These are phyloP conservation scores for Hemerocallis citrina DNA, from an alignment of 106 monocot species.

Conservation along the genomic window DNA sequence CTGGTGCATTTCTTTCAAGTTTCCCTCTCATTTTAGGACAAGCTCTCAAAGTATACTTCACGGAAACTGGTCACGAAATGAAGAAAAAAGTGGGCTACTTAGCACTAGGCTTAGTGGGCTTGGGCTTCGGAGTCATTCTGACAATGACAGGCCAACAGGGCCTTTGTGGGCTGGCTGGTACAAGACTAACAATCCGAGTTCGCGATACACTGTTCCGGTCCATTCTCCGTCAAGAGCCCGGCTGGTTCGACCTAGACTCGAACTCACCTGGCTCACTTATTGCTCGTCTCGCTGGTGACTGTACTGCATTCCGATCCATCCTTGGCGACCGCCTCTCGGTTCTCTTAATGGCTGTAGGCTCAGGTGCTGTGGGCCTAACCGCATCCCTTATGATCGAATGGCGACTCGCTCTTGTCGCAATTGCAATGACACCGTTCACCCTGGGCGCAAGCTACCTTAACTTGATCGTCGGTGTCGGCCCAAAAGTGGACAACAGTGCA, in stretches of 20 bases:
- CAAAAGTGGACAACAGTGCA: constrained; percentile 16
- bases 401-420: constrained; percentile 21
- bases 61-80: background rate
- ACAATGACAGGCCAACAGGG: constrained; percentile 43
- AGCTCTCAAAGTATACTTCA: constrained; percentile 27
- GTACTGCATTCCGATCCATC: constrained; percentile 19
- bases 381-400: constrained; percentile 19
- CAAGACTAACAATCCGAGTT: constrained; percentile 18
- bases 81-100: constrained; percentile 22
- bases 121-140: constrained; percentile 29
- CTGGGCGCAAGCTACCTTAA: constrained; percentile 37
- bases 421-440: constrained; percentile 25
- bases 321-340: constrained; percentile 33
- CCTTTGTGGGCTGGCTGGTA: constrained; percentile 30
- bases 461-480: constrained; percentile 27
- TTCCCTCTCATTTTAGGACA: constrained; percentile 27
- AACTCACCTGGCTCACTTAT: constrained; percentile 20
- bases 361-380: constrained; percentile 21
- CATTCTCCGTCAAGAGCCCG: constrained; percentile 30
- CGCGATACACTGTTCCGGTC: constrained; percentile 21
- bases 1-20: constrained; percentile 26
- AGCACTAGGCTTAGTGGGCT: constrained; percentile 15
- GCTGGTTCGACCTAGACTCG: constrained; percentile 26
- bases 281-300: constrained; percentile 12
- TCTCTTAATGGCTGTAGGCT: constrained; percentile 25